phyloP scores from a whole-genome alignment of 805 yeast species.

The Ogataea zsoltii region DNA sequence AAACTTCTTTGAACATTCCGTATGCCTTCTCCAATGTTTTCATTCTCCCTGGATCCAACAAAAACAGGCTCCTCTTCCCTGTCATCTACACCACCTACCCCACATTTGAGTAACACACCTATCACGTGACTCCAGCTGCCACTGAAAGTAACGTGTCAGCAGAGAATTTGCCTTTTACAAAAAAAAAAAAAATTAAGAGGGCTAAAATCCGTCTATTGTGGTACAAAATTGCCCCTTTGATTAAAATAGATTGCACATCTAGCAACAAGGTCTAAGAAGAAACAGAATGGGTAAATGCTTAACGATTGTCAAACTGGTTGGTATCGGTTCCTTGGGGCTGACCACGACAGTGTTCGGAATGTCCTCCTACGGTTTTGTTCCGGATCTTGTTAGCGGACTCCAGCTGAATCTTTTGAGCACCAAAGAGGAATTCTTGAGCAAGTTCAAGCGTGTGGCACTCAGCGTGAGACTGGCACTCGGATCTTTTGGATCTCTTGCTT shows the following conservation, averaged over 20 bases:
- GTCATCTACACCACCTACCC: too few species aligned
- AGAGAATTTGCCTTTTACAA: constrained; percentile 4
- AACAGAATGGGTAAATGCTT: constrained; percentile 52
- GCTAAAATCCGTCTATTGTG: neutral
- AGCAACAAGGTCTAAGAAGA: neutral
- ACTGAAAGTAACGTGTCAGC: neutral
- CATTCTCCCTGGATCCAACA: too few species aligned
- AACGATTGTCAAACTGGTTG: constrained; percentile 59
- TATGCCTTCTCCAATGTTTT: too few species aligned
- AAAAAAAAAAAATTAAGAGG: constrained; percentile 1
- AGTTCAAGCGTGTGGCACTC: constrained; percentile 18
- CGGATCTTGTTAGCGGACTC: constrained; percentile 16
- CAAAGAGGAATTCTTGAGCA: constrained; percentile 15
- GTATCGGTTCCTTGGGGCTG: constrained; percentile 68
- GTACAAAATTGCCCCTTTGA: too few species aligned
- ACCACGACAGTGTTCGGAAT: constrained; percentile 51
- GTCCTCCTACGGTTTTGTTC: constrained; percentile 23
- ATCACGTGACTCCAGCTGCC: neutral
- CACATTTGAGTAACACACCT: too few species aligned
- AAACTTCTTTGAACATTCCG: too few species aligned
- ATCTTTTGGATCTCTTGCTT: constrained; percentile 48
- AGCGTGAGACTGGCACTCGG: constrained; percentile 28
- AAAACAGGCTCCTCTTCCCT: too few species aligned
- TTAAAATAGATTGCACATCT: too few species aligned
- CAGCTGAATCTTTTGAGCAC: constrained; percentile 13